Conservation (phyloP, 768 basidiomycete genomes). For the Lactifluus rugatus region DNA sequence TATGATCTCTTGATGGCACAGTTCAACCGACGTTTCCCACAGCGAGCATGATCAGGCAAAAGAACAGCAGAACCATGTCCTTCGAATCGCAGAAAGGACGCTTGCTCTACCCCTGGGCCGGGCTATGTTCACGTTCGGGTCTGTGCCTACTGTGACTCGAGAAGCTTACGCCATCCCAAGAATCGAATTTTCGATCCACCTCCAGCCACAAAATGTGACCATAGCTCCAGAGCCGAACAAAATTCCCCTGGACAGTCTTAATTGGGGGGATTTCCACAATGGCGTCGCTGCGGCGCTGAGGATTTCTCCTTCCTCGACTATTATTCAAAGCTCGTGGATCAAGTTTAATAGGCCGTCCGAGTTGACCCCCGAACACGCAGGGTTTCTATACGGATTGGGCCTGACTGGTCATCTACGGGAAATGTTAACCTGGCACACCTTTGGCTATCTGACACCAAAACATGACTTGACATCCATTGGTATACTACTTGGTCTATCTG, state of each 20-base stretch:
- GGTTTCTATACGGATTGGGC: constrained; percentile 87
- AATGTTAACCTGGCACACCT: constrained; percentile 92
- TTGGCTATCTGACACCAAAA: constrained; percentile 89
- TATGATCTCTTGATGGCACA: not conserved
- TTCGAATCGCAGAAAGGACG: constrained; percentile 77
- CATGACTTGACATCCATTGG: constrained; percentile 94
- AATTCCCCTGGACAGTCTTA: constrained; percentile 57
- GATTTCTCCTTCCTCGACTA: constrained; percentile 61
- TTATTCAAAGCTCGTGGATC: constrained; percentile 91
- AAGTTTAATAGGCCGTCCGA: constrained; percentile 91
- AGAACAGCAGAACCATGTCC: constrained; percentile 74
- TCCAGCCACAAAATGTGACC: constrained; percentile 62
- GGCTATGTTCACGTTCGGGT: constrained; percentile 86
- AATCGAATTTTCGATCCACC: constrained; percentile 62
- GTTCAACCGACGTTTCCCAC: not conserved
- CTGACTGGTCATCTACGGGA: constrained; percentile 83
- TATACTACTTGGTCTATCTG: constrained; percentile 85
- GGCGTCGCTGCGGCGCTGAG: constrained; percentile 89
- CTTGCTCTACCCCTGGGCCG: constrained; percentile 85
- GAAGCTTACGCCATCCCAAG: constrained; percentile 76
- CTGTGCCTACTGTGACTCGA: constrained; percentile 61
- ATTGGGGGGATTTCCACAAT: constrained; percentile 98
- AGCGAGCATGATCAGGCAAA: constrained; percentile 85
- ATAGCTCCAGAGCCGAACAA: constrained; percentile 63
- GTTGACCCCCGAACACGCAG: constrained; percentile 90